Evolutionary conservation across 805 yeast species (phyloP).

Genomic region (Zygotorulaspora danielsina): DNA sequence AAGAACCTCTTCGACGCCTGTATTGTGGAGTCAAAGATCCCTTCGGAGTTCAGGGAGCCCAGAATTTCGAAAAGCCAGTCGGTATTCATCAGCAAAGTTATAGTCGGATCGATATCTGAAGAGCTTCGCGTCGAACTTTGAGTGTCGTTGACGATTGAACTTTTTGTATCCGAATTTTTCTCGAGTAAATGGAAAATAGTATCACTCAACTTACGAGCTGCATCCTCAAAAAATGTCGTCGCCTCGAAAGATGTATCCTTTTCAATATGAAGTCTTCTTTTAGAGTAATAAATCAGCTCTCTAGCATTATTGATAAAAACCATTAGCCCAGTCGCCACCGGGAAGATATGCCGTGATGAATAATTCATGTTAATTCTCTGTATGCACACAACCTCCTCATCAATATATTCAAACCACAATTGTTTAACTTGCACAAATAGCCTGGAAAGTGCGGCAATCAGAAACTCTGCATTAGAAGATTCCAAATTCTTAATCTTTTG

Average conservation of each 20-base stretch:
- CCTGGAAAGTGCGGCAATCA: conserved; percentile 47
- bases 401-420: conserved; percentile 58
- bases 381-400: conserved; percentile 47
- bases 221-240: conserved; percentile 6
- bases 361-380: conserved; percentile 34
- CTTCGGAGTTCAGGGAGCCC: conserved; percentile 23
- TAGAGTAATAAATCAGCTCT: conserved; percentile 35
- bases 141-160: conserved; percentile 2
- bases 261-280: conserved; percentile 4
- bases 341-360: conserved; percentile 40
- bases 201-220: conserved; percentile 10
- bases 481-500: conserved; percentile 35
- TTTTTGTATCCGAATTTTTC: conserved; percentile 7
- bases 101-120: conserved; percentile 36
- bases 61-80: conserved; percentile 46
- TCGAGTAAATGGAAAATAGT: conserved; percentile 10
- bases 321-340: conserved; percentile 46
- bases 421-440: conserved; percentile 47
- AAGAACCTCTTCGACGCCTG: conserved; percentile 28
- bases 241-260: conserved; percentile 9
- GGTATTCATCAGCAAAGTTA: conserved; percentile 51
- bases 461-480: conserved; percentile 61
- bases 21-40: conserved; percentile 21
- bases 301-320: conserved; percentile 38
- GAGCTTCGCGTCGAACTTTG: conserved; percentile 6